These are phyloP conservation scores for Epichloe glyceriae DNA, from an alignment of 2,329 filamentous ascomycete genomes.

Conservation along the genomic window DNA sequence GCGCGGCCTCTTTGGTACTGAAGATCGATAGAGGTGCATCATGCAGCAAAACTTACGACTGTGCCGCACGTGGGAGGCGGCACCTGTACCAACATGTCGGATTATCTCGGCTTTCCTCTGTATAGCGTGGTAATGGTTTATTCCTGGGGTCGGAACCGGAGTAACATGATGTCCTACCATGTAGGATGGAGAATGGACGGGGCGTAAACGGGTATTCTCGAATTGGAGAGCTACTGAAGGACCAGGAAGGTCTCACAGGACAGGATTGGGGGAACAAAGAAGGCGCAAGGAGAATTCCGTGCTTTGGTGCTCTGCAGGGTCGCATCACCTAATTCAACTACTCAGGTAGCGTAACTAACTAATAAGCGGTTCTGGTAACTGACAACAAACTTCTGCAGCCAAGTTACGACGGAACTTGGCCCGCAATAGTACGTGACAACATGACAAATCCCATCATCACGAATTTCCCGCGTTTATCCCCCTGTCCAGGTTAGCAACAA, in stretches of 20 bases:
- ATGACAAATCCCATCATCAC: no score
- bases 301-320: no score
- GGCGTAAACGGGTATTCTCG: no score
- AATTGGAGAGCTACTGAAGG: not conserved
- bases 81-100: not conserved
- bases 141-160: not conserved
- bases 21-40: not conserved
- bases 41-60: not conserved
- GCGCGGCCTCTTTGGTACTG: slow-evolving; percentile 1
- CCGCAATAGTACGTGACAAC: no score
- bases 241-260: not conserved
- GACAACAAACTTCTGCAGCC: not conserved
- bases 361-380: slow-evolving; percentile 1
- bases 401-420: no score
- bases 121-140: not conserved
- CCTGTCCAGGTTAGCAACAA: no score
- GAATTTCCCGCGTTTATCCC: no score
- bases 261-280: no score
- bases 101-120: not conserved
- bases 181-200: not conserved
- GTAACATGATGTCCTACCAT: not conserved
- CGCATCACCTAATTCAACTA: no score
- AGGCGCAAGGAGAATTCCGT: not conserved
- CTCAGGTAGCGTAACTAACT: not conserved
- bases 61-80: not conserved